Evolutionary conservation across 768 basidiomycete species (phyloP).

Genomic region (Saitozyma sp.): DNA sequence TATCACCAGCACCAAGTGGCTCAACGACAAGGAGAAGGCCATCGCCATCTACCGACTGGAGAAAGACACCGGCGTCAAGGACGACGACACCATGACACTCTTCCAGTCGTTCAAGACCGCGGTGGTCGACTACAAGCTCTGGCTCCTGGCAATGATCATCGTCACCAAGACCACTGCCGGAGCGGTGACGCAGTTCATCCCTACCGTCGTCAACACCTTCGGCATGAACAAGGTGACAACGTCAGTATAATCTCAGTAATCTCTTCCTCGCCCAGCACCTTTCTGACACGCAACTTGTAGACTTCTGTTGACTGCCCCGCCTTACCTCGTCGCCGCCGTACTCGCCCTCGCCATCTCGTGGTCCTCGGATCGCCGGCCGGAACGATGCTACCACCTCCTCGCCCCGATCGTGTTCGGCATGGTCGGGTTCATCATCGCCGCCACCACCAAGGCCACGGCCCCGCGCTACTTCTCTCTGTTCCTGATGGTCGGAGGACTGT

Average conservation of each 20-base stretch:
- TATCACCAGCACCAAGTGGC: slow-evolving; percentile 23
- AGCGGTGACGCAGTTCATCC: slow-evolving; percentile 40
- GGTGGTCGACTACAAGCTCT: slow-evolving; percentile 33
- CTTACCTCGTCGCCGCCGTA: slow-evolving; percentile 37
- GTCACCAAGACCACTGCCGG: slow-evolving; percentile 44
- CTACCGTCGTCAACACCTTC: slow-evolving; percentile 38
- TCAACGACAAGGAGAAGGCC: slow-evolving; percentile 16
- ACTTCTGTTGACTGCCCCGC: slow-evolving; percentile 39
- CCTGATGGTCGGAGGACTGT: slow-evolving; percentile 39
- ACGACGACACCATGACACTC: slow-evolving; percentile 26
- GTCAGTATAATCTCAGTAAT: no score
- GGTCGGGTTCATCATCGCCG: slow-evolving; percentile 33
- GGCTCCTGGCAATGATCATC: slow-evolving; percentile 35
- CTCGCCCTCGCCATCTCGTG: slow-evolving; percentile 28
- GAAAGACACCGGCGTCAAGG: slow-evolving; percentile 26
- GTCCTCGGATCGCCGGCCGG: slow-evolving; percentile 26
- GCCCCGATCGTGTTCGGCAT: slow-evolving; percentile 28
- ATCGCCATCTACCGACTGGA: slow-evolving; percentile 29
- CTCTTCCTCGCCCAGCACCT: not conserved
- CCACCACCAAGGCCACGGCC: slow-evolving; percentile 26
- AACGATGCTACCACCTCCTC: slow-evolving; percentile 34
- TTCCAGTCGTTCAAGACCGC: slow-evolving; percentile 28
- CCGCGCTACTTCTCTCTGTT: slow-evolving; percentile 40
- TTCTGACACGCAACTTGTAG: not conserved
- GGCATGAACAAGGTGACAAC: slow-evolving; percentile 25